Percentiles rank a stretch among this genome's conserved stretches.
Evolutionary conservation across 352 stramenopile species (phyloP).

Genomic region (Globisporangium sylvaticum): DNA sequence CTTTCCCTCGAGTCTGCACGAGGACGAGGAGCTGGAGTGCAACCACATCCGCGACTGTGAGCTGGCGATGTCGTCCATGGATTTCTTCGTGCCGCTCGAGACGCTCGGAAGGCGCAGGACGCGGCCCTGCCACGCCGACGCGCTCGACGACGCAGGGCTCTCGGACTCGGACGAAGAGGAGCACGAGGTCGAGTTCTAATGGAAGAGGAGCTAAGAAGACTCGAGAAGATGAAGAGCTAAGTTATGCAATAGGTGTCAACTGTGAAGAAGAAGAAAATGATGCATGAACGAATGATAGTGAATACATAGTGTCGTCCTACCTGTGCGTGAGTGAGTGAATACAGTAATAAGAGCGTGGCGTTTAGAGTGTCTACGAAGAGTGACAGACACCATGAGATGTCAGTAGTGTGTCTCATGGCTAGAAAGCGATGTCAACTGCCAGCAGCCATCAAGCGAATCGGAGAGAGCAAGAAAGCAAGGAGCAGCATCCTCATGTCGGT

Average conservation of each 20-base stretch:
- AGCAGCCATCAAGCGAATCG: not conserved
- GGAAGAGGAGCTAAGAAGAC: not conserved
- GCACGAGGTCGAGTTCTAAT: constrained; percentile 17
- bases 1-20: constrained; percentile 19
- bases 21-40: constrained; percentile 1
- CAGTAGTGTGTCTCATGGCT: not conserved
- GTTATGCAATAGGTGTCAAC: not conserved
- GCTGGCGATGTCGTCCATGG: constrained; percentile 19
- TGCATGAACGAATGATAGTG: not conserved
- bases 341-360: not conserved
- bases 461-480: not conserved
- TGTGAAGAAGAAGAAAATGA: not conserved
- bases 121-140: constrained; percentile 11
- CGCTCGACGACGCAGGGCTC: constrained; percentile 7
- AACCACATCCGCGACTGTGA: constrained; percentile 4
- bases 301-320: not conserved
- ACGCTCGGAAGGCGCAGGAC: constrained; percentile 18
- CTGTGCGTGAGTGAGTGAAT: not conserved
- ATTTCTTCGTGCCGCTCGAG: constrained; percentile 43
- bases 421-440: not conserved
- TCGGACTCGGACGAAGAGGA: constrained; percentile 11
- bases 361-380: not conserved
- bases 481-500: not conserved
- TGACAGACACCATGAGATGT: not conserved
- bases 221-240: not conserved